phyloP scores from a whole-genome alignment of 768 basidiomycete genomes.

The Neoboletus brunneissimus region DNA sequence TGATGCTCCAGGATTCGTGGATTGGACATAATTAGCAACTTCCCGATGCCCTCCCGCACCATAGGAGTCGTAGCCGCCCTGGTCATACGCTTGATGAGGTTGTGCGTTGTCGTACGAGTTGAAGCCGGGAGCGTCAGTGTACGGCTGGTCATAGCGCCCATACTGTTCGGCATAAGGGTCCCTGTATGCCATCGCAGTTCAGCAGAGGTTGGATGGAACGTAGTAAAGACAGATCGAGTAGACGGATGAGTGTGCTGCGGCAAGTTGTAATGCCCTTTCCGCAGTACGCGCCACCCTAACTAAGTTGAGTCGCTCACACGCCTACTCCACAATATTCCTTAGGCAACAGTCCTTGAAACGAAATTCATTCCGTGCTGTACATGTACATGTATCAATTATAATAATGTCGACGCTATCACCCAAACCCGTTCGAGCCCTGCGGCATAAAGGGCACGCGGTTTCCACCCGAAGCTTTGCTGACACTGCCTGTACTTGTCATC shows the following conservation, averaged over 20 bases:
- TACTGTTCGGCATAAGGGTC: constrained; percentile 49
- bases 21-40: constrained; percentile 29
- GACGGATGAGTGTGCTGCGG: constrained; percentile 22
- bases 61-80: constrained; percentile 37
- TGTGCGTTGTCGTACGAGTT: constrained; percentile 46
- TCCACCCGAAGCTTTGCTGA: constrained; percentile 28
- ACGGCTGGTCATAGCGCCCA: constrained; percentile 30
- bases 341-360: not conserved
- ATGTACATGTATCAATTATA: constrained; percentile 4
- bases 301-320: constrained; percentile 10
- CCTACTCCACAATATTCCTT: not conserved
- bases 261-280: not conserved
- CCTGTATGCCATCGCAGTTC: constrained; percentile 44
- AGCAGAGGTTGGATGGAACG: not conserved
- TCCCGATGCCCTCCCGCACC: constrained; percentile 35
- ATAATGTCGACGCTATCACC: constrained; percentile 16
- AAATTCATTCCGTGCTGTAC: not conserved
- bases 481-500: constrained; percentile 2
- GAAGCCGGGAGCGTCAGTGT: constrained; percentile 36
- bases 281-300: constrained; percentile 4
- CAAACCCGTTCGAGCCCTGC: constrained; percentile 31
- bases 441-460: constrained; percentile 58
- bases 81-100: constrained; percentile 54
- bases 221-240: not conserved
- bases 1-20: constrained; percentile 11